Base-by-base conservation (phyloP, 139 green algal genomes). In the Spirogloea muscicola region DNA sequence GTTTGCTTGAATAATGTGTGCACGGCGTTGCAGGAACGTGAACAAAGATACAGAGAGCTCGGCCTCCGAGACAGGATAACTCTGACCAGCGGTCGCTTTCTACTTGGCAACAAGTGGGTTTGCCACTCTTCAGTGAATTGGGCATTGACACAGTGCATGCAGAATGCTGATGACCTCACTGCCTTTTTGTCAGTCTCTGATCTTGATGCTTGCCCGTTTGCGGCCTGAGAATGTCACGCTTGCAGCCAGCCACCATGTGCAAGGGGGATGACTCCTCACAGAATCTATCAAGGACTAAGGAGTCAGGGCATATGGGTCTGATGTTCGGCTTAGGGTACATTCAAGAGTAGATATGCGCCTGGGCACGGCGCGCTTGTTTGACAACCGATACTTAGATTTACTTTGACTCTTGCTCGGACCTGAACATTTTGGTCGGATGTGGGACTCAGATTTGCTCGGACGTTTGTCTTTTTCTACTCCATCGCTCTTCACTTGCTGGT, bases 391-490 rank as follows among this genome's bases (percentile, higher is more conserved):
- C n/a, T n/a, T n/a, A n/a, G n/a, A n/a, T n/a, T n/a, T n/a, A n/a
- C n/a, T n/a, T n/a, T n/a, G n/a, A n/a, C n/a, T n/a, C n/a, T n/a
- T n/a, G n/a, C n/a, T n/a, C n/a, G n/a, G n/a, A n/a, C n/a, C n/a
- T n/a, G n/a, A n/a, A n/a, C n/a, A n/a, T n/a, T n/a, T n/a, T n/a
- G 40, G 34, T n/a, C n/a, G n/a, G n/a, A n/a, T n/a, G n/a, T n/a
- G n/a, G 40, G 34, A 58, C 29, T 27, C 49, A 76, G 29, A 64
- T 74, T 59, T 41, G 73, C 73, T 7, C 57, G 73, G 3, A 68
- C 91, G 39, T 88, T 92, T 58, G 84, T 92, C 4, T 91, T 96
- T 37, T 59, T 83, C 59, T 97, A 97, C 80, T 82, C 91, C 1
- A 73, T 94, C 16, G 16, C 87, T 2, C 82, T 97, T 72, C 92